Conservation (phyloP, 2,329 filamentous ascomycete species). For the Biscogniauxia marginata region DNA sequence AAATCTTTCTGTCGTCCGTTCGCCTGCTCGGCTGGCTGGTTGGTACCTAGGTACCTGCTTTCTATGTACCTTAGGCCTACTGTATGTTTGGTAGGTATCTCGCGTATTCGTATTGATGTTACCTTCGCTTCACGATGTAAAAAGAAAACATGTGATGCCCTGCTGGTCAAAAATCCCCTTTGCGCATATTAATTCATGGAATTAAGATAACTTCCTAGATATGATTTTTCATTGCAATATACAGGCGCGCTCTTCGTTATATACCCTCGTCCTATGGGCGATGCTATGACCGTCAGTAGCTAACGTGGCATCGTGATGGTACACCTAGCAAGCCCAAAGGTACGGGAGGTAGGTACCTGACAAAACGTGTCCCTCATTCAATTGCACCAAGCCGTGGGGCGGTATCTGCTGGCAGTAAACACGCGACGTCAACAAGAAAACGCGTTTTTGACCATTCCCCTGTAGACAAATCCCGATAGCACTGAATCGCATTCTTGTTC, state of each 20-base stretch:
- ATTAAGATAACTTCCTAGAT: too few species aligned
- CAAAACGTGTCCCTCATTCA: constrained; percentile 4
- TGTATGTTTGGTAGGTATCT: too few species aligned
- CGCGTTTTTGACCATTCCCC: neutral
- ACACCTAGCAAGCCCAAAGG: neutral
- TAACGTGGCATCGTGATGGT: neutral
- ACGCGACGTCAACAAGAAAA: constrained; percentile 16
- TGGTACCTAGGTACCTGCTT: neutral
- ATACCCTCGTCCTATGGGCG: neutral
- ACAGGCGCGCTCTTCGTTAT: too few species aligned
- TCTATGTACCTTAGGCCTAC: too few species aligned
- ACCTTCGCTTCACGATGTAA: neutral
- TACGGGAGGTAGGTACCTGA: neutral
- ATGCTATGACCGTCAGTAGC: neutral
- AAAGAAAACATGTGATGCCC: neutral
- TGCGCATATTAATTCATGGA: too few species aligned
- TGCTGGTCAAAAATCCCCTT: neutral
- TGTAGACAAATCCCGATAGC: too few species aligned
- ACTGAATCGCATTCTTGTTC: neutral
- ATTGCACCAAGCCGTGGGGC: constrained; percentile 6
- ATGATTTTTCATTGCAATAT: neutral
- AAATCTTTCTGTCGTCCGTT: neutral
- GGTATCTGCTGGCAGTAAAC: constrained; percentile 9
- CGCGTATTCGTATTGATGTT: neutral
- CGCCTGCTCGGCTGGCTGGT: neutral